phyloP scores from a whole-genome alignment of 2,329 filamentous ascomycete genomes.

The Pseudodiploospora longispora region DNA sequence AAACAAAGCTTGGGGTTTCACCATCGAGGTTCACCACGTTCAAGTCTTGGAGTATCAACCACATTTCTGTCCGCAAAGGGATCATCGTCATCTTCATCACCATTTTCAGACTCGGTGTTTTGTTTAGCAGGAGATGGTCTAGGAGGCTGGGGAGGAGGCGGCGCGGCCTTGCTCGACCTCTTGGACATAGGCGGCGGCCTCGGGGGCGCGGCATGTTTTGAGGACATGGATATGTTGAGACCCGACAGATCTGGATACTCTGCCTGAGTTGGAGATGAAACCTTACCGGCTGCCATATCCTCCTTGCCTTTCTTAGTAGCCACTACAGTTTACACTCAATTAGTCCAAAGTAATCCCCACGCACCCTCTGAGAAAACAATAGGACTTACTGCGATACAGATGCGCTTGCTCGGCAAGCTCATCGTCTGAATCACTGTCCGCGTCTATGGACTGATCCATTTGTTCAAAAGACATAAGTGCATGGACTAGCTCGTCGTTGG shows the following conservation, averaged over 20 bases:
- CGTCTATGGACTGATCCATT: conserved; percentile 76
- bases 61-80: conserved; percentile 82
- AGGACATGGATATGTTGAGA: conserved; percentile 33
- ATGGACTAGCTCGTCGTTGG: conserved; percentile 91
- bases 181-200: conserved; percentile 21
- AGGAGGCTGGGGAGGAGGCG: conserved; percentile 25
- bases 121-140: conserved; percentile 22
- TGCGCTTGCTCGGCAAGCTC: conserved; percentile 60
- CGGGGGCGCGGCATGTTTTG: conserved; percentile 38
- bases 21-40: conserved; percentile 24
- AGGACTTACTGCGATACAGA: conserved; percentile 48
- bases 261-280: conserved; percentile 32
- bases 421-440: conserved; percentile 63
- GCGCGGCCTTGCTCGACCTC: conserved; percentile 40
- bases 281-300: conserved; percentile 28
- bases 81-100: conserved; percentile 72
- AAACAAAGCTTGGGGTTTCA: conserved; percentile 3
- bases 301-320: conserved; percentile 44
- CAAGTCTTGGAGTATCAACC: conserved; percentile 32
- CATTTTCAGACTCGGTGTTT: conserved; percentile 35
- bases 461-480: conserved; percentile 93
- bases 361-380: conserved; percentile 7
- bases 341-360: not conserved
- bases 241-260: conserved; percentile 35
- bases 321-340: conserved; percentile 31